Percentiles rank a stretch among this genome's conserved stretches.
Evolutionary conservation across 2,329 filamentous ascomycete species (phyloP).

Genomic region (Aspergillus nomiae): DNA sequence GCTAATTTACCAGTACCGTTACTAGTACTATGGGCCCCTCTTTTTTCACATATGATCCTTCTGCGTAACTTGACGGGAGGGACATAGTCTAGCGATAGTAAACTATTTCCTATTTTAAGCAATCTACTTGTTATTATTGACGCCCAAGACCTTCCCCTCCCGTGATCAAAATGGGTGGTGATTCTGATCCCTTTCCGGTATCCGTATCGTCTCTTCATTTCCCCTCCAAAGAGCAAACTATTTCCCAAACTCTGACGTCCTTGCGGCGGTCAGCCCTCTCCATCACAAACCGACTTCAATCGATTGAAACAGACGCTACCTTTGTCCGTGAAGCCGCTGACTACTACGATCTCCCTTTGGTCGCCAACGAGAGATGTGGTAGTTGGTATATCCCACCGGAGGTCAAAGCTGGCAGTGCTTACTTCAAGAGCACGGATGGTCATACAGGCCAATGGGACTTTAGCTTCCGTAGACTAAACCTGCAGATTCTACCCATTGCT

Average conservation of each 20-base stretch:
- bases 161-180: slow-evolving; percentile 27
- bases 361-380: slow-evolving; percentile 93
- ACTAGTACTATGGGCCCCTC: neutral
- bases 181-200: slow-evolving; percentile 32
- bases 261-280: slow-evolving; percentile 77
- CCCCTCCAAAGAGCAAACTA: slow-evolving; percentile 57
- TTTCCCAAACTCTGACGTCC: slow-evolving; percentile 69
- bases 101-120: neutral
- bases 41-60: neutral
- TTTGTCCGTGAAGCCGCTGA: slow-evolving; percentile 67
- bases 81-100: neutral
- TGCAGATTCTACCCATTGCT: slow-evolving; percentile 74
- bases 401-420: slow-evolving; percentile 71
- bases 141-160: neutral
- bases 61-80: neutral
- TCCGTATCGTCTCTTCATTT: slow-evolving; percentile 54
- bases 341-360: slow-evolving; percentile 63
- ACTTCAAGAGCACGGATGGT: slow-evolving; percentile 98
- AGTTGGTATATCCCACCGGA: slow-evolving; percentile 84
- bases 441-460: slow-evolving; percentile 91
- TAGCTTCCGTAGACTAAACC: slow-evolving; percentile 78
- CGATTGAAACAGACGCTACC: slow-evolving; percentile 72
- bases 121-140: neutral
- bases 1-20: neutral
- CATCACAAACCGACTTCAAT: slow-evolving; percentile 77